Evolutionary conservation across 2,329 filamentous ascomycete genomes (phyloP).

Genomic region (Curvularia lunata): DNA sequence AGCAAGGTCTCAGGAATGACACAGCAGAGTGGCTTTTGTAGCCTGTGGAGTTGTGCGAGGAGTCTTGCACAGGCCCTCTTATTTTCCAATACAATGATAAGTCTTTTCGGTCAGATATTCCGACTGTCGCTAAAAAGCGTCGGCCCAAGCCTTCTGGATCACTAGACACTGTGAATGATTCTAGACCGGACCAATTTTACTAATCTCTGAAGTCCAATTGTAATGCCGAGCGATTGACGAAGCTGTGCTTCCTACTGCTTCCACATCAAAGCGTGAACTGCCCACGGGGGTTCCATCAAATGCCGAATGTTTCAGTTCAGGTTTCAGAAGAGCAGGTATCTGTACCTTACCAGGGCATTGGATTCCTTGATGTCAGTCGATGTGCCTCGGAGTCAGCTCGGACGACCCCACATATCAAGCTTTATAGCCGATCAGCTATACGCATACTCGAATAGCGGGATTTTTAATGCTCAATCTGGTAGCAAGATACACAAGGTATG

Average conservation of each 20-base stretch:
- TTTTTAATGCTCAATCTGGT: not conserved
- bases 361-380: not conserved
- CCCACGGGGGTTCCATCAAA: not conserved
- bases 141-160: too few species aligned
- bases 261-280: not conserved
- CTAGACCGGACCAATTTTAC: too few species aligned
- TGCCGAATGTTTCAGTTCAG: not conserved
- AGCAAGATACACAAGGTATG: not conserved
- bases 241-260: too few species aligned
- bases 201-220: too few species aligned
- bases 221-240: too few species aligned
- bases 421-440: not conserved
- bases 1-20: too few species aligned
- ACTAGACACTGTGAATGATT: too few species aligned
- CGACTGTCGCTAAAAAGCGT: too few species aligned
- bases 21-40: too few species aligned
- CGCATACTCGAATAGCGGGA: not conserved
- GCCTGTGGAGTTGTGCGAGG: not conserved
- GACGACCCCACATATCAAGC: not conserved
- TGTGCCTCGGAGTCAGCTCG: not conserved
- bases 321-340: not conserved
- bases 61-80: not conserved
- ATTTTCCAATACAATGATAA: not conserved
- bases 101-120: too few species aligned
- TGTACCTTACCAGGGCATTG: not conserved